Conservation (phyloP, 768 basidiomycete species). For the Amanita rubescens region DNA sequence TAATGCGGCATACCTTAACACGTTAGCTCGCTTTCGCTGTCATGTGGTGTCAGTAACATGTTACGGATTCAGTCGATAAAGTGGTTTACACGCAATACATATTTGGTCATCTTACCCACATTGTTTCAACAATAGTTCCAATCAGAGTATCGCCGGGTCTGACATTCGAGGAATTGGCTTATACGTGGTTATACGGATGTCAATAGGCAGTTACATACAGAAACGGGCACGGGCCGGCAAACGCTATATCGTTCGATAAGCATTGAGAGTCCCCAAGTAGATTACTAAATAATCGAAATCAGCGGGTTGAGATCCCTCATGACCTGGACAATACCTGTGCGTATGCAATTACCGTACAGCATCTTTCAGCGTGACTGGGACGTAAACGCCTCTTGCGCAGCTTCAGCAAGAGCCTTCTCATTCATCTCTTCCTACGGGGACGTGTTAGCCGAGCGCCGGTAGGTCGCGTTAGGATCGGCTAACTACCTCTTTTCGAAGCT, state of each 20-base stretch:
- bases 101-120: no score
- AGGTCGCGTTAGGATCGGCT: constrained; percentile 1
- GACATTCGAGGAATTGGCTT: not conserved
- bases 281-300: not conserved
- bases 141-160: not conserved
- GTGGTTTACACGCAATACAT: no score
- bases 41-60: no score
- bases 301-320: not conserved
- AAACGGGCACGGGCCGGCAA: no score
- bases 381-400: constrained; percentile 28
- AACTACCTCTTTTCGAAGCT: constrained; percentile 25
- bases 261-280: not conserved
- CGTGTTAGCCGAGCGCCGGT: constrained; percentile 11
- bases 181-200: not conserved
- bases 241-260: not conserved
- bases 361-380: constrained; percentile 7
- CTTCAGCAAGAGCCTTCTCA: constrained; percentile 33
- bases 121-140: no score
- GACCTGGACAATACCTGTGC: not conserved
- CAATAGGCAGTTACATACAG: not conserved
- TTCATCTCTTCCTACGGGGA: constrained; percentile 27
- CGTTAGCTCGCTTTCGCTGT: no score
- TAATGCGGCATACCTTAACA: no score
- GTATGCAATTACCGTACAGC: no score
- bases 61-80: no score